Conservation (phyloP, 2,329 filamentous ascomycete genomes). For the Penicillium thymicola region DNA sequence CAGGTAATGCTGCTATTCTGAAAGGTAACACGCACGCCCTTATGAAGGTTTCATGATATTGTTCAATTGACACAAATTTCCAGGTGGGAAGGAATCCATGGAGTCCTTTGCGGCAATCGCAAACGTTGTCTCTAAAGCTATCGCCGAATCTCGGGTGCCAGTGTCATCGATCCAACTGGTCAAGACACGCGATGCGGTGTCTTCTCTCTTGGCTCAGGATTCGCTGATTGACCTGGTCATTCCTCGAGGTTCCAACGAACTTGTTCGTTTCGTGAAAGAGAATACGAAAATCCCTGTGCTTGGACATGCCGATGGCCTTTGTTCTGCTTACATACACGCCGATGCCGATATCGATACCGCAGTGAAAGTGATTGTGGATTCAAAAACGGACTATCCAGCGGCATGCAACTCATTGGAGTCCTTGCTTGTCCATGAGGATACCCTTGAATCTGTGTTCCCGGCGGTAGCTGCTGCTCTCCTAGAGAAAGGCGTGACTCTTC, state of each 20-base stretch:
- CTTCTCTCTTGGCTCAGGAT: slow-evolving; percentile 81
- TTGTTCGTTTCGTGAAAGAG: slow-evolving; percentile 84
- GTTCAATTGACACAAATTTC: slow-evolving; percentile 9
- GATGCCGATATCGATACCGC: slow-evolving; percentile 73
- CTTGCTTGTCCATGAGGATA: slow-evolving; percentile 74
- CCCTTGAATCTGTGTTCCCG: slow-evolving; percentile 66
- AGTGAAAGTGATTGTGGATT: slow-evolving; percentile 75
- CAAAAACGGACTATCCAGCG: slow-evolving; percentile 91
- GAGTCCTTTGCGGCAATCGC: slow-evolving; percentile 94
- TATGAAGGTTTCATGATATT: neutral
- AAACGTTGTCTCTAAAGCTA: slow-evolving; percentile 73
- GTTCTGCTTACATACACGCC: slow-evolving; percentile 76
- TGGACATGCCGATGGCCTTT: slow-evolving; percentile 92
- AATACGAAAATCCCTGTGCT: slow-evolving; percentile 93
- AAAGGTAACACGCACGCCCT: slow-evolving; percentile 58
- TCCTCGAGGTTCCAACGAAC: slow-evolving; percentile 83
- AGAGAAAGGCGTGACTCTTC: slow-evolving; percentile 73
- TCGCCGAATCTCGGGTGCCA: slow-evolving; percentile 71
- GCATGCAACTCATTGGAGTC: slow-evolving; percentile 96
- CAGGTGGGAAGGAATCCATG: slow-evolving; percentile 88
- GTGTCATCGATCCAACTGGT: slow-evolving; percentile 89
- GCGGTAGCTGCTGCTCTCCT: slow-evolving; percentile 70
- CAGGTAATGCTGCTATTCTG: slow-evolving; percentile 91
- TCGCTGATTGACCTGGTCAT: slow-evolving; percentile 92
- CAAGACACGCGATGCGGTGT: slow-evolving; percentile 85